phyloP scores from a whole-genome alignment of 1,284 basidiomycete genomes.

The Irpex sp. region DNA sequence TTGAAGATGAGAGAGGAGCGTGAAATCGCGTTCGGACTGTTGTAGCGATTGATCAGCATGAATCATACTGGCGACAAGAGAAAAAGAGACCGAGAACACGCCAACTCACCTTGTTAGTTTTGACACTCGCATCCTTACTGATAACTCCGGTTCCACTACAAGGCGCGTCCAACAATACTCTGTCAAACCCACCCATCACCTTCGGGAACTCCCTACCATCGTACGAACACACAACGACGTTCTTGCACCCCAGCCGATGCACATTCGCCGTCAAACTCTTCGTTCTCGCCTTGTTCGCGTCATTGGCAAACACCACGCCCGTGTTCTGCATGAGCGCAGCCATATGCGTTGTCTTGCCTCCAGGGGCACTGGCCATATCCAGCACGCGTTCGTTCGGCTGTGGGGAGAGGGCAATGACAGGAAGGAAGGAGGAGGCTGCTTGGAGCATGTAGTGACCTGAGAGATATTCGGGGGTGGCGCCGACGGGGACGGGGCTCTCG shows the following conservation, averaged over 20 bases:
- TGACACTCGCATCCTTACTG: constrained; percentile 96
- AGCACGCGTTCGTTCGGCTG: constrained; percentile 93
- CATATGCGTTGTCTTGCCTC: constrained; percentile 97
- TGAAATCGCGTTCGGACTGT: constrained; percentile 93
- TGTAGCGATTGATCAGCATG: neutral
- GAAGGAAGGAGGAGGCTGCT: constrained; percentile 98
- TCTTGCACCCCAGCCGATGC: constrained; percentile 96
- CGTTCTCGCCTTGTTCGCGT: constrained; percentile 91
- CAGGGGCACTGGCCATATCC: constrained; percentile 98
- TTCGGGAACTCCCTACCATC: constrained; percentile 99
- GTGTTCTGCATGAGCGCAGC: constrained; percentile 97
- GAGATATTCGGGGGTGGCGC: constrained; percentile 98
- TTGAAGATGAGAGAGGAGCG: constrained; percentile 92
- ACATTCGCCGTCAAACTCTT: constrained; percentile 97
- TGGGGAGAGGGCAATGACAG: constrained; percentile 92
- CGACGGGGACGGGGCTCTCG: constrained; percentile 93
- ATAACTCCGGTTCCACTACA: constrained; percentile 99
- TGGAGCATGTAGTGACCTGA: constrained; percentile 99
- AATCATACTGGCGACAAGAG: neutral
- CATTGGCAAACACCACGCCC: constrained; percentile 97
- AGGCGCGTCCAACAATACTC: constrained; percentile 94
- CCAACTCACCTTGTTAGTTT: constrained; percentile 87
- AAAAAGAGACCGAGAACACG: neutral
- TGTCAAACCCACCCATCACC: constrained; percentile 97
- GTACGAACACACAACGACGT: constrained; percentile 96